Percentiles rank a stretch among this genome's conserved stretches.
These are phyloP conservation scores for Apostasia ramifera DNA, from an alignment of 106 monocot genomes.

Conservation along the genomic window DNA sequence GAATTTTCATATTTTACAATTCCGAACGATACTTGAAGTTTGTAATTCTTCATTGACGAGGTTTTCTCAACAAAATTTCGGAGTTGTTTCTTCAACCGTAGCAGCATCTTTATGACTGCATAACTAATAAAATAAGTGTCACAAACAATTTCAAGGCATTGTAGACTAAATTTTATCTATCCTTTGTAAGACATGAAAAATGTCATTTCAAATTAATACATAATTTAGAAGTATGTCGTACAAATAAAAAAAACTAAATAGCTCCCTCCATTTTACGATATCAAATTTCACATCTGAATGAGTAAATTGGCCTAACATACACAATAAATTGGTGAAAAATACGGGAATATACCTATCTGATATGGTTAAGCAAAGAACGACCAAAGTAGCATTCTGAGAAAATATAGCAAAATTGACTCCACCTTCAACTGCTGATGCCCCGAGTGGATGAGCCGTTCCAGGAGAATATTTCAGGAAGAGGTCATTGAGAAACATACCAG, in stretches of 20 bases:
- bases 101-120: no score
- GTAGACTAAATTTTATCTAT: not conserved
- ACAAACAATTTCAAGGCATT: not conserved
- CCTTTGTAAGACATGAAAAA: not conserved
- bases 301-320: not conserved
- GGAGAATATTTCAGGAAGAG: conserved; percentile 42
- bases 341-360: conserved; percentile 25
- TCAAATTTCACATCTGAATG: not conserved
- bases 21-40: no score
- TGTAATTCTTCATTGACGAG: no score
- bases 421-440: conserved; percentile 62
- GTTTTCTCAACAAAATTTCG: no score
- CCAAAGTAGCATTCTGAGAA: conserved; percentile 68
- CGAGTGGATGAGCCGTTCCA: conserved; percentile 69
- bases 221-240: not conserved
- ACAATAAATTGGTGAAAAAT: not conserved
- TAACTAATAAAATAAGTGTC: no score
- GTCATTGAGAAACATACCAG: conserved; percentile 9
- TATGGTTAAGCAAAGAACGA: conserved; percentile 58
- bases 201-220: not conserved
- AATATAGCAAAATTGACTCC: conserved; percentile 84
- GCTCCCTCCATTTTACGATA: not conserved
- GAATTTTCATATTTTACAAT: no score
- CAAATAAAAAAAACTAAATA: not conserved
- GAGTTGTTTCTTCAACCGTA: no score